Base-by-base conservation (phyloP, 208 protist genomes). In the Borovskyia barvae region DNA sequence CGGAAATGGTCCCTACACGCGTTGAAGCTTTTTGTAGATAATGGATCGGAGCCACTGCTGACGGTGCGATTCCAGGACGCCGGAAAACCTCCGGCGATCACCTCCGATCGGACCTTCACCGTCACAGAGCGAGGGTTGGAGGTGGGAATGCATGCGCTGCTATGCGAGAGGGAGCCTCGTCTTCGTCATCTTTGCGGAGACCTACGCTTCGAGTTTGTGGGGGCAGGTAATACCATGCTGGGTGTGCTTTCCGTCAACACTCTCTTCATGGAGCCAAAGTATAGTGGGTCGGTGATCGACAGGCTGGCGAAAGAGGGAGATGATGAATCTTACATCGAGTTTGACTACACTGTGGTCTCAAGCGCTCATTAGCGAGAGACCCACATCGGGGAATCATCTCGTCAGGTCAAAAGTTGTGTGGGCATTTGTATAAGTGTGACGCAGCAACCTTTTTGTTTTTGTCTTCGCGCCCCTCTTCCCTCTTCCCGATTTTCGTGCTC, bases 241-340 rank as follows among this genome's bases (percentile, higher is more conserved):
- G 76, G 76, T 2, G 64, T 68, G 14, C 67, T 87, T 3, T 79
- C 60, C 14, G 50, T 87, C 29, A 50, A 77, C 61, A 80, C 76
- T 22, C 60, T 85, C 15, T 85, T 87, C 33, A 61, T 85, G 50
- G 42, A 87, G 42, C 54, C 61, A 25, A 32, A 20, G 14, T 87
- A 83, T 43, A 14, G 14, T 7, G 66, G 61, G 3, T 54, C 7
- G 2, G 69, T 29, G 2, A 55, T 86, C 32, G 79, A 90, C 33
- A 73, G 73, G 61, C 53, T 90, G 29, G 65, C 43, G 29, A 79
- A 75, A 45, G 51, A 75, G 33, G 65, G 63, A 50, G 43, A 50
- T 15, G 55, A 77, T 19, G 49, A 49, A 33, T 65, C 41, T 20
- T 22, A 41, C 36, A 51, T 65, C 14, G 50, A 64, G 36, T 72